These are phyloP conservation scores for Digitaria exilis DNA, from an alignment of 202 grass and related monocot genomes.

Conservation along the genomic window DNA sequence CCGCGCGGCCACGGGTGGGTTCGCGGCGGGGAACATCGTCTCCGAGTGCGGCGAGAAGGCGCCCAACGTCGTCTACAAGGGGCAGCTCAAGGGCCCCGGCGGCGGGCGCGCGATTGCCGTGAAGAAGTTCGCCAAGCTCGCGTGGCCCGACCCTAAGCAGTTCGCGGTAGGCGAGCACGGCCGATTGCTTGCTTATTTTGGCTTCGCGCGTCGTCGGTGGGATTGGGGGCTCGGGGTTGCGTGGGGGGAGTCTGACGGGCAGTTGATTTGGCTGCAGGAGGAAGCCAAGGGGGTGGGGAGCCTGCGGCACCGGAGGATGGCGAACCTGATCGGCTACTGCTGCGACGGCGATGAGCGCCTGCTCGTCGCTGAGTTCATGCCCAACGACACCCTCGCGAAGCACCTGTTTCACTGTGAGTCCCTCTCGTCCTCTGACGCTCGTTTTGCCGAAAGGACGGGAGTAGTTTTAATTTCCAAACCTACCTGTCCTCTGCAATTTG, in stretches of 20 bases:
- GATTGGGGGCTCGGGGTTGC: not conserved
- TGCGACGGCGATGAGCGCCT: conserved; percentile 90
- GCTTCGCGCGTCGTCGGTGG: not conserved
- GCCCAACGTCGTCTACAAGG: conserved; percentile 85
- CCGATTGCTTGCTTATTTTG: not conserved
- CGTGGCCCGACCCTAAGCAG: conserved; percentile 96
- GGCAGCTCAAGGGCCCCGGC: conserved; percentile 41
- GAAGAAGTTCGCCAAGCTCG: conserved; percentile 79
- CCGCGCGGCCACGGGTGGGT: conserved; percentile 68
- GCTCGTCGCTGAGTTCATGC: conserved; percentile 95
- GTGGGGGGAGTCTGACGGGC: not conserved
- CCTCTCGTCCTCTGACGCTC: not conserved
- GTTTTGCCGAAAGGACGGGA: too few species aligned
- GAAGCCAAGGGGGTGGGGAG: conserved; percentile 83
- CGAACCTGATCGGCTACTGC: conserved; percentile 96
- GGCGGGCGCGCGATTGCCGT: conserved; percentile 67
- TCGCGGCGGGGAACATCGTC: conserved; percentile 73
- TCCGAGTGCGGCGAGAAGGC: conserved; percentile 96
- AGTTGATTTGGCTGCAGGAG: conserved; percentile 58
- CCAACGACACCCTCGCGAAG: conserved; percentile 92
- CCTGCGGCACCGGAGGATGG: conserved; percentile 74
- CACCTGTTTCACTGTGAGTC: conserved; percentile 94
- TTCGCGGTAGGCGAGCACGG: conserved; percentile 58
- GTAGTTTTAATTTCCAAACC: too few species aligned
- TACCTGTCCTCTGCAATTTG: not conserved